Conservation (phyloP, 768 basidiomycete species). For the Psilocybe azurescens region DNA sequence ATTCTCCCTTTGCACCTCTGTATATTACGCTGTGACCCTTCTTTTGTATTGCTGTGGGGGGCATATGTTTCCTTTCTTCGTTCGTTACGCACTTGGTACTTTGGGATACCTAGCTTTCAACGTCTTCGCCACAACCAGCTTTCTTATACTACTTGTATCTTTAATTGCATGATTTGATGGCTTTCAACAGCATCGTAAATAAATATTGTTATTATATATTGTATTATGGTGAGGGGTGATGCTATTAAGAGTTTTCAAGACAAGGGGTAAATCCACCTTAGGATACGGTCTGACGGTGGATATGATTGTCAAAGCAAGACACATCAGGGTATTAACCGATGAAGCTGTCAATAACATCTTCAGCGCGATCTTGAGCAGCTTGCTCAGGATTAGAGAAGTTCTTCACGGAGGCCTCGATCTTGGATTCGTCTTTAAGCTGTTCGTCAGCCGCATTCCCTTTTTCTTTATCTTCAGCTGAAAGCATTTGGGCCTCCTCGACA, state of each 20-base stretch:
- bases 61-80: not conserved
- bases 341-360: constrained; percentile 11
- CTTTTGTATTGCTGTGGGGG: not conserved
- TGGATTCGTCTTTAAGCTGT: constrained; percentile 56
- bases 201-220: not conserved
- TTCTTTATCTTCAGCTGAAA: constrained; percentile 38
- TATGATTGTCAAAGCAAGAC: too few species aligned
- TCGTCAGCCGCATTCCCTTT: constrained; percentile 35
- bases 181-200: not conserved
- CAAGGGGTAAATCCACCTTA: not conserved
- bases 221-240: not conserved
- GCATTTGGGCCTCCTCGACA: constrained; percentile 51
- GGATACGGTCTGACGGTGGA: too few species aligned
- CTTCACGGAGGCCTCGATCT: constrained; percentile 40
- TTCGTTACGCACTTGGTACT: not conserved
- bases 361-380: constrained; percentile 1
- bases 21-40: not conserved
- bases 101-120: constrained; percentile 10
- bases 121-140: not conserved
- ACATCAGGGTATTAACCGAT: not conserved
- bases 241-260: not conserved
- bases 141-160: constrained; percentile 22
- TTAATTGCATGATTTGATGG: constrained; percentile 13
- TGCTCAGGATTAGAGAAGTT: constrained; percentile 21
- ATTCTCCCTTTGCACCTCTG: not conserved